Conservation (phyloP, 75 land plant species). For the Pinus tabuliformis region DNA sequence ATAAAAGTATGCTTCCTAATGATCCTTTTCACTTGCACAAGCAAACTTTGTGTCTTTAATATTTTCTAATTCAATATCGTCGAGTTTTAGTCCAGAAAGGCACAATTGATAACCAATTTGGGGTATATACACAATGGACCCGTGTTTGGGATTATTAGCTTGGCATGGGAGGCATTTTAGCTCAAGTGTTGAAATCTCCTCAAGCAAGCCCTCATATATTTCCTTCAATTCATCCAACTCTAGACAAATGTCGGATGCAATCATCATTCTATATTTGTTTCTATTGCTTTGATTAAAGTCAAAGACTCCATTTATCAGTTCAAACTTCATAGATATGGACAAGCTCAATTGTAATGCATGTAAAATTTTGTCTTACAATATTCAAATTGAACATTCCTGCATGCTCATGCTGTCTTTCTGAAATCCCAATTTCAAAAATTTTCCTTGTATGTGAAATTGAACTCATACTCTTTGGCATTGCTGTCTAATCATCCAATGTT, state of each 20-base stretch:
- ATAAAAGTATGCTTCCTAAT: too few relatives aligned
- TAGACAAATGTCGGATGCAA: conserved; percentile 77
- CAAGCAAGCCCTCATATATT: too few relatives aligned
- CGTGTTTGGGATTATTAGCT: too few relatives aligned
- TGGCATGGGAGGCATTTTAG: too few relatives aligned
- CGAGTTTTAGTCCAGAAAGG: too few relatives aligned
- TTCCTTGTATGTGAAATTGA: conserved; percentile 68
- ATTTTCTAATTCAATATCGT: too few relatives aligned
- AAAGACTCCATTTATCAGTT: conserved; percentile 49
- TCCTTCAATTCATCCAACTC: conserved; percentile 43
- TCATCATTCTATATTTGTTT: conserved; percentile 65
- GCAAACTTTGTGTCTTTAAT: too few relatives aligned
- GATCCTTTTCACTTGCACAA: too few relatives aligned
- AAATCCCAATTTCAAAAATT: conserved; percentile 79
- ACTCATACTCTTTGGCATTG: conserved; percentile 73
- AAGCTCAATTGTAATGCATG: conserved; percentile 59
- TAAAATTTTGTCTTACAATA: conserved; percentile 57
- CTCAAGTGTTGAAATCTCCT: too few relatives aligned
- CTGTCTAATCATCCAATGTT: conserved; percentile 67
- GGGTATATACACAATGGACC: too few relatives aligned
- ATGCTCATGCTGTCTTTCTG: conserved; percentile 58
- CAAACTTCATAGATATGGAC: conserved; percentile 2
- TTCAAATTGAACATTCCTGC: conserved; percentile 32
- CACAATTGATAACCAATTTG: too few relatives aligned
- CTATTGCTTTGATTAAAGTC: conserved; percentile 73